Percentiles rank a stretch among this genome's conserved stretches.
These are phyloP conservation scores for Musa itinerans DNA, from an alignment of 176 grass and related monocot species.

Conservation along the genomic window DNA sequence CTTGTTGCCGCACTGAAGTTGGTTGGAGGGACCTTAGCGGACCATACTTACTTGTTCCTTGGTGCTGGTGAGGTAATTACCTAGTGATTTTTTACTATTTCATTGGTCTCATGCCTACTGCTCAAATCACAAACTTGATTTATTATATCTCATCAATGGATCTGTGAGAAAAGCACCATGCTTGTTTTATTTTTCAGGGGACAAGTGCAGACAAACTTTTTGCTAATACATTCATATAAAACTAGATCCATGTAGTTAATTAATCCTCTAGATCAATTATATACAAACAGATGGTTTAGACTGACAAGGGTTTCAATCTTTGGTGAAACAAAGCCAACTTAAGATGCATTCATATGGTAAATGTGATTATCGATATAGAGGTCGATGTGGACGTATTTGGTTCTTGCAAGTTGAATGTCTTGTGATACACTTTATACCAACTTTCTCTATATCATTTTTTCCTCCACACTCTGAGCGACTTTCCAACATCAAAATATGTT, in stretches of 20 bases:
- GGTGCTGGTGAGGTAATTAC: slow-evolving; percentile 92
- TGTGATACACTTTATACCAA: not conserved
- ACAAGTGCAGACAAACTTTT: not conserved
- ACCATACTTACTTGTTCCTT: slow-evolving; percentile 97
- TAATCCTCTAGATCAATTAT: not conserved
- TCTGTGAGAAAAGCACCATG: not conserved
- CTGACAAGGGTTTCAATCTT: not conserved
- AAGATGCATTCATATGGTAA: too few species aligned
- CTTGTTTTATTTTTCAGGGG: too few species aligned
- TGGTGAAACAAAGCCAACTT: not conserved
- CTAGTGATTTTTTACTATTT: not conserved
- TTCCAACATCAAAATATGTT: slow-evolving; percentile 10
- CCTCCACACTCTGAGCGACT: not conserved
- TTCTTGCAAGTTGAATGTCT: not conserved
- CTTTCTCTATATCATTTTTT: not conserved
- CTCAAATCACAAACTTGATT: not conserved
- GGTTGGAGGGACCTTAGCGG: slow-evolving; percentile 77
- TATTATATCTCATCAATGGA: not conserved
- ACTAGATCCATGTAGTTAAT: not conserved
- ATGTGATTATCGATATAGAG: too few species aligned
- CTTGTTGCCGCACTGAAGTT: slow-evolving; percentile 66
- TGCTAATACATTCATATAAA: not conserved
- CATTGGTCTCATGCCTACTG: not conserved
- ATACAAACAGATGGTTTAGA: not conserved
- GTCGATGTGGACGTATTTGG: not conserved